These are phyloP conservation scores for Chlamydomonas reinhardtii DNA, from an alignment of 163 green algal genomes.

Conservation along the genomic window DNA sequence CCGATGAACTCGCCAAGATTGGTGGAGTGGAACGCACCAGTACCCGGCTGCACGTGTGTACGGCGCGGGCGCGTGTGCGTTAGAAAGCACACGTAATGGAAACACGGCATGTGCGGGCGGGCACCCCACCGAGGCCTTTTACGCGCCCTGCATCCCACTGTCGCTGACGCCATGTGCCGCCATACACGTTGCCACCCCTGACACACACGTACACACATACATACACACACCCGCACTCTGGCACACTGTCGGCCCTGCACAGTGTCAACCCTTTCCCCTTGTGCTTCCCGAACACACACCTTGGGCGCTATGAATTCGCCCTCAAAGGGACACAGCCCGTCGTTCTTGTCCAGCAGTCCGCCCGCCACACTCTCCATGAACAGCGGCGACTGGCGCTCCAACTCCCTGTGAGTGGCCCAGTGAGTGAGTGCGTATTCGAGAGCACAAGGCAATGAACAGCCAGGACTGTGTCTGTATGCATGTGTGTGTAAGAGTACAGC, in stretches of 20 bases:
- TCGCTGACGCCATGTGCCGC: too few species aligned
- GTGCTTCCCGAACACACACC: neutral
- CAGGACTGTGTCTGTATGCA: too few species aligned
- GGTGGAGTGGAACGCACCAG: neutral
- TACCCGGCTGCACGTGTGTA: neutral
- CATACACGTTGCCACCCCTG: too few species aligned
- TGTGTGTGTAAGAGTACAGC: too few species aligned
- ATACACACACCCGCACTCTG: neutral
- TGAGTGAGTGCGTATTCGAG: too few species aligned
- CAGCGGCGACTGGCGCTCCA: conserved; percentile 13
- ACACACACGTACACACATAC: too few species aligned
- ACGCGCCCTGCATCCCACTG: too few species aligned
- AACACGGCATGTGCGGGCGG: too few species aligned
- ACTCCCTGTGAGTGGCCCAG: neutral
- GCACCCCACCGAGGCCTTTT: too few species aligned
- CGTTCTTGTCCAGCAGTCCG: neutral
- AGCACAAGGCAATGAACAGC: too few species aligned
- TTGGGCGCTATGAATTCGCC: neutral
- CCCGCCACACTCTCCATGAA: neutral
- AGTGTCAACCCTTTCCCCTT: too few species aligned
- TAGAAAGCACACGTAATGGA: too few species aligned
- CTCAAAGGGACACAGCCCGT: neutral
- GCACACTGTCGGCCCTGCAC: neutral
- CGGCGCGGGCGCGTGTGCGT: neutral
- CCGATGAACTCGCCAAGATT: neutral